Evolutionary conservation across 208 protist species (phyloP).

Genomic region (Acanthamoeba lenticulata): DNA sequence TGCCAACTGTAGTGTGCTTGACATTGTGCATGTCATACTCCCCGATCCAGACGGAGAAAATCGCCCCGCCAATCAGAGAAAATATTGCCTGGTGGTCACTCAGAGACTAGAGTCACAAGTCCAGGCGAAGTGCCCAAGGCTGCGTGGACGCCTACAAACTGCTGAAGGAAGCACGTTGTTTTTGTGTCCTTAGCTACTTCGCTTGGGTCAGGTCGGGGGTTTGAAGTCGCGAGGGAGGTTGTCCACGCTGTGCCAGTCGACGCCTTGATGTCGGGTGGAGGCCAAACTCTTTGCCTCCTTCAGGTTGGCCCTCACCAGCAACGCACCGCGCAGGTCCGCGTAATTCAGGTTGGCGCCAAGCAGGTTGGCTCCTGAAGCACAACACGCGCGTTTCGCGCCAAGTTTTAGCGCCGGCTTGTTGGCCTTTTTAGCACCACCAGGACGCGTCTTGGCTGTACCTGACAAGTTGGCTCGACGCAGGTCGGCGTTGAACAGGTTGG

Average conservation of each 20-base stretch:
- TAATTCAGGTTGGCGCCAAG: neutral
- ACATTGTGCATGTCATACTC: too few relatives aligned
- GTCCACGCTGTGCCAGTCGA: neutral
- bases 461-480: neutral
- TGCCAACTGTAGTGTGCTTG: too few relatives aligned
- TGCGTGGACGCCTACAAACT: too few relatives aligned
- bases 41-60: too few relatives aligned
- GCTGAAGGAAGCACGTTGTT: too few relatives aligned
- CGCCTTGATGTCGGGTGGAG: neutral
- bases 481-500: conserved; percentile 7
- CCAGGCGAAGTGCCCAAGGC: too few relatives aligned
- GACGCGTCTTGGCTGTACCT: neutral
- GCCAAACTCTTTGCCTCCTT: neutral
- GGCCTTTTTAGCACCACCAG: neutral
- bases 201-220: too few relatives aligned
- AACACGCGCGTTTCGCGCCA: neutral
- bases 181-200: too few relatives aligned
- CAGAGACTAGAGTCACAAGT: too few relatives aligned
- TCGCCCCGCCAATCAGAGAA: too few relatives aligned
- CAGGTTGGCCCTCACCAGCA: neutral
- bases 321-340: neutral
- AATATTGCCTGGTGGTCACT: too few relatives aligned
- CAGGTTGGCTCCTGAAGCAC: neutral
- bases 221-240: neutral
- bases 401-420: neutral